These are phyloP conservation scores for Zygosaccharomyces siamensis DNA, from an alignment of 805 yeast genomes.

Conservation along the genomic window DNA sequence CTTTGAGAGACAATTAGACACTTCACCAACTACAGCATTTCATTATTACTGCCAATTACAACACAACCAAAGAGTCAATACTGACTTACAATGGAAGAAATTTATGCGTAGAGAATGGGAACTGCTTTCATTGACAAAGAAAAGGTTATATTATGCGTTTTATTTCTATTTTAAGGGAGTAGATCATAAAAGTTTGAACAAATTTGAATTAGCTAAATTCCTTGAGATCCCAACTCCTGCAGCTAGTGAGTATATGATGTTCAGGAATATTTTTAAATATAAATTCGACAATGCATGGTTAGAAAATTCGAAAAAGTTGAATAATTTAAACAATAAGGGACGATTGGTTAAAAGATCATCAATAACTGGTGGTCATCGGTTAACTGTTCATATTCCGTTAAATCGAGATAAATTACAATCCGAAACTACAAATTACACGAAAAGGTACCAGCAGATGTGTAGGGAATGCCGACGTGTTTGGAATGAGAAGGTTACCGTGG, in stretches of 20 bases:
- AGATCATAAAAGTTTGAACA: conserved; percentile 14
- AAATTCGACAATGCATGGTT: conserved; percentile 18
- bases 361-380: conserved; percentile 5
- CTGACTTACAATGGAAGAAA: conserved; percentile 18
- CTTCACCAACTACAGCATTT: conserved; percentile 20
- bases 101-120: conserved; percentile 26
- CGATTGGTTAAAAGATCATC: conserved; percentile 2
- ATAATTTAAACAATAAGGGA: conserved; percentile 1
- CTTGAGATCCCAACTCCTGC: conserved; percentile 25
- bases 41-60: conserved; percentile 22
- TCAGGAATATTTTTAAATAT: conserved; percentile 22
- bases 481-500: conserved; percentile 19
- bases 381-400: background rate
- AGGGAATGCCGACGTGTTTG: conserved; percentile 24
- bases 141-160: conserved; percentile 23
- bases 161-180: conserved; percentile 19
- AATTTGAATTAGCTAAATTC: conserved; percentile 22
- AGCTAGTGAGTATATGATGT: conserved; percentile 24
- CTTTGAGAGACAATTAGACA: conserved; percentile 17
- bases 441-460: conserved; percentile 25
- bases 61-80: conserved; percentile 1
- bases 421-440: conserved; percentile 9
- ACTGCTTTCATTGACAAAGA: conserved; percentile 17
- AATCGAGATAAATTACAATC: background rate
- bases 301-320: conserved; percentile 8